phyloP scores from a whole-genome alignment of 257 asterid genomes.

The Craterostigma plantagineum region DNA sequence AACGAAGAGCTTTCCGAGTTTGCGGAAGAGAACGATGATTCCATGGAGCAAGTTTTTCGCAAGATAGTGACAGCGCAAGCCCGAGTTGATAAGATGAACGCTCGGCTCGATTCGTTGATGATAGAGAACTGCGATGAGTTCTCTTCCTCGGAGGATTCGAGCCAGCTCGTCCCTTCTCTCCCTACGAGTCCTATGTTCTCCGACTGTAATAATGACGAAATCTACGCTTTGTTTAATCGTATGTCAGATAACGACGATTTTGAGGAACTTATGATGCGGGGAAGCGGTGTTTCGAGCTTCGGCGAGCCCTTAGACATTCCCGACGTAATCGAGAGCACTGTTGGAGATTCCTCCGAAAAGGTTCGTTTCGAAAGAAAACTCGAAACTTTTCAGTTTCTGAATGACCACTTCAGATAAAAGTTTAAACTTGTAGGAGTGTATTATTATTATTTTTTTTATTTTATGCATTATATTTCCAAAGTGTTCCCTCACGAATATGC shows the following conservation, averaged over 20 bases:
- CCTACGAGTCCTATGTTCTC: constrained; percentile 52
- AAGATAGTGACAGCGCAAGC: constrained; percentile 46
- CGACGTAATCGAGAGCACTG: constrained; percentile 71
- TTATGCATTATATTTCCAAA: no score
- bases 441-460: no score
- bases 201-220: constrained; percentile 51
- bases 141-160: constrained; percentile 83
- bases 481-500: no score
- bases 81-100: constrained; percentile 54
- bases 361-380: constrained; percentile 14
- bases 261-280: constrained; percentile 44
- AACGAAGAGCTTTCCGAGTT: constrained; percentile 22
- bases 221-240: no score
- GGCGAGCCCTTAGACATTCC: constrained; percentile 50
- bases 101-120: constrained; percentile 42
- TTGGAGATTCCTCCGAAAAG: constrained; percentile 69
- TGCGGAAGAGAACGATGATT: constrained; percentile 25
- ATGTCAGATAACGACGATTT: constrained; percentile 30
- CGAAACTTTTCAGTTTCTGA: neutral
- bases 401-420: no score
- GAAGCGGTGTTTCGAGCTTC: constrained; percentile 33
- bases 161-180: constrained; percentile 25
- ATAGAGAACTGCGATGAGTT: constrained; percentile 42
- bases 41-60: constrained; percentile 43
- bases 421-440: no score